These are phyloP conservation scores for Selenicereus undatus DNA, from an alignment of 148 eudicot genomes.

Conservation along the genomic window DNA sequence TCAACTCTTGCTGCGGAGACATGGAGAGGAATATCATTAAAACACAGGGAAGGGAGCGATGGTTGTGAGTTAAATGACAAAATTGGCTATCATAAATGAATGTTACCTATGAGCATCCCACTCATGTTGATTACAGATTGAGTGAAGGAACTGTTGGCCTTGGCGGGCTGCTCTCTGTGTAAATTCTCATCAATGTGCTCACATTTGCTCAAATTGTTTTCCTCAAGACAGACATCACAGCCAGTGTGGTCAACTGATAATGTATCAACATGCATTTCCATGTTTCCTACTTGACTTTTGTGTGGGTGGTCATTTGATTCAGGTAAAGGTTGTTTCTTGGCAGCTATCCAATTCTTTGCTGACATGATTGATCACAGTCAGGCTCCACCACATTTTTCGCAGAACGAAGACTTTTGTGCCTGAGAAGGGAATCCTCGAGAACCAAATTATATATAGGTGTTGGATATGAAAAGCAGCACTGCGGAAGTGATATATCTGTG, in stretches of 20 bases:
- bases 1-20: neutral
- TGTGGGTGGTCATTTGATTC: constrained; percentile 18
- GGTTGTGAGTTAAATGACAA: neutral
- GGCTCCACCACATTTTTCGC: neutral
- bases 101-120: constrained; percentile 78
- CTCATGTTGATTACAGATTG: constrained; percentile 76
- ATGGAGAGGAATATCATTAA: neutral
- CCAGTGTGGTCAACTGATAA: constrained; percentile 8
- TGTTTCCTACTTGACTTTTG: constrained; percentile 17
- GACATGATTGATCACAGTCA: neutral
- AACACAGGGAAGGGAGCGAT: neutral
- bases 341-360: constrained; percentile 1
- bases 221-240: constrained; percentile 27
- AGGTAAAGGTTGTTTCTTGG: constrained; percentile 4
- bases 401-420: neutral
- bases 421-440: constrained; percentile 4
- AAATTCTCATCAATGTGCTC: constrained; percentile 12
- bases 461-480: neutral
- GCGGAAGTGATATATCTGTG: neutral
- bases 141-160: constrained; percentile 50
- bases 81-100: neutral
- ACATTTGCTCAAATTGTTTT: constrained; percentile 31
- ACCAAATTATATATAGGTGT: constrained; percentile 13
- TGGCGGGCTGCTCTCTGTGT: constrained; percentile 14
- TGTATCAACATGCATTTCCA: neutral